Evolutionary conservation across 2,329 filamentous ascomycete genomes (phyloP).

Genomic region (Lachnellula suecica): DNA sequence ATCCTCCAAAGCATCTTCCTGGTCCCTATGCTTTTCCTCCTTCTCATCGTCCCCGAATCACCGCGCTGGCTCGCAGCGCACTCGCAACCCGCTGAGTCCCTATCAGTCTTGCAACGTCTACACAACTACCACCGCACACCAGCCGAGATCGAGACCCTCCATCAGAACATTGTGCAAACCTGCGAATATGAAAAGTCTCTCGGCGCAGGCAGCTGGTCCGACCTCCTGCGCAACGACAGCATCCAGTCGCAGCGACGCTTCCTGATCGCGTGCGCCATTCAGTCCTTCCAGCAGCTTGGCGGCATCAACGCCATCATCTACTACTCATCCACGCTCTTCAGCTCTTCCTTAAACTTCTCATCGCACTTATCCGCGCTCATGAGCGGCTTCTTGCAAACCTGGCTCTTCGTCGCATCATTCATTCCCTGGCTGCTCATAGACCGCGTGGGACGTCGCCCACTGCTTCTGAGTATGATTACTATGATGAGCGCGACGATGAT

Average conservation of each 20-base stretch:
- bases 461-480: constrained; percentile 57
- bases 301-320: constrained; percentile 43
- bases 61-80: constrained; percentile 45
- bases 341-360: constrained; percentile 42
- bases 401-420: constrained; percentile 42
- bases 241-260: constrained; percentile 49
- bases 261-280: constrained; percentile 46
- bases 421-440: constrained; percentile 42
- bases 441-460: constrained; percentile 62
- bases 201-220: constrained; percentile 32
- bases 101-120: constrained; percentile 47
- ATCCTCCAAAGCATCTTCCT: constrained; percentile 57
- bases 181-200: constrained; percentile 35
- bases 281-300: constrained; percentile 51
- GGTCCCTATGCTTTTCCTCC: constrained; percentile 52
- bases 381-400: constrained; percentile 51
- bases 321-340: constrained; percentile 45
- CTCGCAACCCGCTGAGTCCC: constrained; percentile 39
- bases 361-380: constrained; percentile 47
- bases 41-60: constrained; percentile 51
- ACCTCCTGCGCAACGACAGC: constrained; percentile 21
- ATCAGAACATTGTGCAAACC: constrained; percentile 34
- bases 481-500: constrained; percentile 42
- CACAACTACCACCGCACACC: constrained; percentile 36
- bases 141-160: constrained; percentile 24